Percentiles rank a stretch among this genome's conserved stretches.
These are phyloP conservation scores for Gynandropsis gynandra DNA, from an alignment of 345 rosid genomes.

Conservation along the genomic window DNA sequence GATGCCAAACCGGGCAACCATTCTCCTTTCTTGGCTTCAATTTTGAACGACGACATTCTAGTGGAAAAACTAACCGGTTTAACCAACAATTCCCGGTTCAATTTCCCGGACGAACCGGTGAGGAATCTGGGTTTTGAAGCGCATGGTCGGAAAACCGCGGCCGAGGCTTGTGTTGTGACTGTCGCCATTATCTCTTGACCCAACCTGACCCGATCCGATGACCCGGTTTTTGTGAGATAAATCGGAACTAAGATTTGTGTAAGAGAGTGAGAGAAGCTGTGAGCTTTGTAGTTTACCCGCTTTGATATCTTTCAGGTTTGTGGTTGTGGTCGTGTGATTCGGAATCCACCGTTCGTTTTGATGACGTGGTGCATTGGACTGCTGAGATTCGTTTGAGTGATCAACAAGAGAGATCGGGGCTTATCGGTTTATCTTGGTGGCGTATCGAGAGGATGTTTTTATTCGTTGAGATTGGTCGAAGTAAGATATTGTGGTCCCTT, in stretches of 20 bases:
- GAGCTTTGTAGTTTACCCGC: constrained; percentile 19
- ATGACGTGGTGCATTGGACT: constrained; percentile 17
- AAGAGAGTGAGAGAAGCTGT: neutral
- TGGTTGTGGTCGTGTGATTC: constrained; percentile 45
- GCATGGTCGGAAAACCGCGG: constrained; percentile 50
- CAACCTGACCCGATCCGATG: constrained; percentile 9
- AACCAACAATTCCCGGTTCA: constrained; percentile 34
- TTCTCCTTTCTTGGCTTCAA: constrained; percentile 73
- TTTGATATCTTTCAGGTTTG: constrained; percentile 19
- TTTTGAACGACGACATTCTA: constrained; percentile 31
- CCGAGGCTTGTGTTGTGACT: constrained; percentile 63
- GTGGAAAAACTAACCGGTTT: constrained; percentile 29
- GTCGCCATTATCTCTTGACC: constrained; percentile 39
- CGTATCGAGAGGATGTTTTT: constrained; percentile 46
- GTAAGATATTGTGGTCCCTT: constrained; percentile 43
- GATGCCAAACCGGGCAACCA: constrained; percentile 72
- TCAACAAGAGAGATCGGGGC: constrained; percentile 26
- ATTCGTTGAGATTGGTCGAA: constrained; percentile 40
- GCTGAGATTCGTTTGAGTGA: constrained; percentile 7
- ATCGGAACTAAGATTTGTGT: neutral
- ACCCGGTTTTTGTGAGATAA: constrained; percentile 2
- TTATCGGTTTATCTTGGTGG: constrained; percentile 41
- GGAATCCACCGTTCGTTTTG: constrained; percentile 15
- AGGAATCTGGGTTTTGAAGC: constrained; percentile 45
- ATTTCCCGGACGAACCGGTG: constrained; percentile 38